Percentiles rank a stretch among this genome's conserved stretches.
These are phyloP conservation scores for Pisolithus orientalis DNA, from an alignment of 768 basidiomycete genomes.

Conservation along the genomic window DNA sequence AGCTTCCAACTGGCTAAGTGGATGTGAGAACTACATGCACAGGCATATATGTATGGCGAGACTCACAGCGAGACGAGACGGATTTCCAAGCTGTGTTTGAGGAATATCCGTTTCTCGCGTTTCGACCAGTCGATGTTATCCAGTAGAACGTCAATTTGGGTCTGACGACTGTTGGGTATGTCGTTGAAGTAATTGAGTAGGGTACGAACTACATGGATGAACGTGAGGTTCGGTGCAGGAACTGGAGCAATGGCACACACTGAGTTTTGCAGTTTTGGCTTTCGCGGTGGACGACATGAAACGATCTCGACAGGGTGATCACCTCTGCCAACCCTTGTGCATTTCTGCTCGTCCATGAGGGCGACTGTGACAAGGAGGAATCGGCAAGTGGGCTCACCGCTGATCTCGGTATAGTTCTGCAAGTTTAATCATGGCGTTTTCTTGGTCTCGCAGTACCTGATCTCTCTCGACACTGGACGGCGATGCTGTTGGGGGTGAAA, in stretches of 20 bases:
- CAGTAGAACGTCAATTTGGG: slow-evolving; percentile 78
- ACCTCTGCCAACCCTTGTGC: slow-evolving; percentile 80
- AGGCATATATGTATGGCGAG: not conserved
- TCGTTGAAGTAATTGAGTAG: slow-evolving; percentile 83
- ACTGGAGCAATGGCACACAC: slow-evolving; percentile 32
- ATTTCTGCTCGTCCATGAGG: slow-evolving; percentile 46
- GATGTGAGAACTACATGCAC: slow-evolving; percentile 1
- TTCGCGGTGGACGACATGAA: slow-evolving; percentile 93
- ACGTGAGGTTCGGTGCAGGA: not conserved
- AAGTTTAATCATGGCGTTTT: slow-evolving; percentile 76
- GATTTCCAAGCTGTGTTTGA: slow-evolving; percentile 91
- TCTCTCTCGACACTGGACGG: slow-evolving; percentile 42
- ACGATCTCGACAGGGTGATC: slow-evolving; percentile 73
- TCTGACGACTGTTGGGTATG: slow-evolving; percentile 67
- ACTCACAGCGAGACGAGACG: slow-evolving; percentile 70
- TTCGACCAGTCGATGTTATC: slow-evolving; percentile 95
- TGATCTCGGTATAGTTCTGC: slow-evolving; percentile 84
- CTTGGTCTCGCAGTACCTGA: slow-evolving; percentile 70
- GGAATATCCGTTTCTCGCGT: slow-evolving; percentile 87
- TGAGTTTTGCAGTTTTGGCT: slow-evolving; percentile 95
- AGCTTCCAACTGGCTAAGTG: slow-evolving; percentile 62
- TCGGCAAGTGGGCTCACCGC: slow-evolving; percentile 43
- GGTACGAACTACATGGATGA: slow-evolving; percentile 64
- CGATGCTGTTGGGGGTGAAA: slow-evolving; percentile 15
- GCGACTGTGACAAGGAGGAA: no score